A percentile compares a stretch with the other conserved stretches of the same genome.
These are phyloP conservation scores for Saussurea involucrata DNA, from an alignment of 129 eudicot genomes.

Conservation along the genomic window DNA sequence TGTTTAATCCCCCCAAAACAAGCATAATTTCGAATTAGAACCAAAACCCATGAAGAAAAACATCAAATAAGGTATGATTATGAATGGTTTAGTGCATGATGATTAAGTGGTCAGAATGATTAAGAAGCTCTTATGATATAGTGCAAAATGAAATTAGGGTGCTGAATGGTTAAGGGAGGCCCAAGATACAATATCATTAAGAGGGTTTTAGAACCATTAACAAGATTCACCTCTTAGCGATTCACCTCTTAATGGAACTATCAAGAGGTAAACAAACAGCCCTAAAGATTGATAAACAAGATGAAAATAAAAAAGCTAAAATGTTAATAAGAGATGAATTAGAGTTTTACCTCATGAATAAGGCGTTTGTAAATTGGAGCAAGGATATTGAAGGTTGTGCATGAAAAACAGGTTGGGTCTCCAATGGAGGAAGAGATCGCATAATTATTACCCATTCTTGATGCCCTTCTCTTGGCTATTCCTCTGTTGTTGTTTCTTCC, in stretches of 20 bases:
- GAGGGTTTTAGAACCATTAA: no score
- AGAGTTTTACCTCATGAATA: slow-evolving; percentile 28
- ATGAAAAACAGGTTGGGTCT: slow-evolving; percentile 58
- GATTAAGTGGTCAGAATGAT: no score
- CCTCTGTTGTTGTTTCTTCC: slow-evolving; percentile 46
- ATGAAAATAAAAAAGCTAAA: no score
- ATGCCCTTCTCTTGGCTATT: slow-evolving; percentile 39
- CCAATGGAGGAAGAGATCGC: slow-evolving; percentile 50
- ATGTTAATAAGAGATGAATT: not conserved
- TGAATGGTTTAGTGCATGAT: no score
- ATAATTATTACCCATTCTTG: slow-evolving; percentile 53
- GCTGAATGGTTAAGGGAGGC: no score
- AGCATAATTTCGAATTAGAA: not conserved
- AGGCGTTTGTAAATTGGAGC: slow-evolving; percentile 63
- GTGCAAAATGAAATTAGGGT: no score
- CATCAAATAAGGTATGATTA: not conserved
- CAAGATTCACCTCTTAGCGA: no score
- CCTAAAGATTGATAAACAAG: no score
- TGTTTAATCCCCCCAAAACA: slow-evolving; percentile 4
- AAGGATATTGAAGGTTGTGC: slow-evolving; percentile 56
- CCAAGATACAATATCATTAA: no score
- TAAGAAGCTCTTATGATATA: no score
- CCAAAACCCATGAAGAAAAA: not conserved
- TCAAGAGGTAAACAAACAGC: no score
- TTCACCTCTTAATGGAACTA: no score